phyloP scores from a whole-genome alignment of 345 rosid genomes.

The Pistacia atlantica region DNA sequence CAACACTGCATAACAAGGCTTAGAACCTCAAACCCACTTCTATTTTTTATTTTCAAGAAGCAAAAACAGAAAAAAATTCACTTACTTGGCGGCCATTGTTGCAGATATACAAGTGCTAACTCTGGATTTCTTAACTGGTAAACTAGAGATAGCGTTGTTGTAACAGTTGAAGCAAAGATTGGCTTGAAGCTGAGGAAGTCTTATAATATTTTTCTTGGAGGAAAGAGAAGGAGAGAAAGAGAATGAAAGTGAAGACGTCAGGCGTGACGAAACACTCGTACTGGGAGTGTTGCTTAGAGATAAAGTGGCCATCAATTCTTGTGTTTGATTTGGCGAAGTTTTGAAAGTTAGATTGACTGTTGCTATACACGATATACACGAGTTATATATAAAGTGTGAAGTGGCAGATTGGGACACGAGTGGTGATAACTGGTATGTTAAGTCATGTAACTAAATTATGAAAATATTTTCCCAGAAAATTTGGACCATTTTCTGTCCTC shows the following conservation, averaged over 20 bases:
- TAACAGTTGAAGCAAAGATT: background rate
- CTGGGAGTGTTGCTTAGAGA: background rate
- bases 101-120: slow-evolving; percentile 12
- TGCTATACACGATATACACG: no score
- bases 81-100: slow-evolving; percentile 33
- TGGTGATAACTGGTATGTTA: no score
- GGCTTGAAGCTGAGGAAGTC: background rate
- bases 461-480: no score
- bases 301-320: background rate
- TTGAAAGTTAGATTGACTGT: background rate
- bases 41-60: background rate
- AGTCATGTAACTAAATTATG: no score
- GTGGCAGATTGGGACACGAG: no score
- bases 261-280: slow-evolving; percentile 2
- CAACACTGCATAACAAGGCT: slow-evolving; percentile 29
- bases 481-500: no score
- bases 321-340: background rate
- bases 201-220: background rate
- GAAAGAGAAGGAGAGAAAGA: slow-evolving; percentile 6
- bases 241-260: slow-evolving; percentile 8
- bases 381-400: no score
- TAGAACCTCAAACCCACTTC: background rate
- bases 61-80: background rate
- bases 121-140: background rate
- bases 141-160: background rate